Base-by-base conservation (phyloP, 805 yeast genomes). In the Naumovozyma baii region DNA sequence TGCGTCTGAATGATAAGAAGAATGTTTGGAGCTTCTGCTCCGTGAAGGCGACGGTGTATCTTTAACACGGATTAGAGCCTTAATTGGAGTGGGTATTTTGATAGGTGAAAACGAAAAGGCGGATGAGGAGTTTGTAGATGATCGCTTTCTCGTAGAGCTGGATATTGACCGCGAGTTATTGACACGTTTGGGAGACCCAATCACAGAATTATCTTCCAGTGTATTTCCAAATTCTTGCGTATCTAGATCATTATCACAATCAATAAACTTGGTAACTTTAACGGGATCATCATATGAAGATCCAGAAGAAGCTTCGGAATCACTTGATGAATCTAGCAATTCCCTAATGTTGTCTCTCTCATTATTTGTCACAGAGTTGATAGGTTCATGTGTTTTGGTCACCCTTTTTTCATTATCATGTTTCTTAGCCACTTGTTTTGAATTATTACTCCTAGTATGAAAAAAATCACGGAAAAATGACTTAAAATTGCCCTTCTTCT, bases 201-300 rank as follows among this genome's bases (percentile, higher is more conserved):
- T n/a, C n/a, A n/a, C 33, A 31, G 16, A 14, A 3, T 33, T 18
- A 13, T 25, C 15, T 20, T 26, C 9, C 19, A 12, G 3, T n/a
- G n/a, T n/a, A 25, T 18, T 25, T 29, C 14, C 13, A 3, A 44
- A 37, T 20, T 46, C 54, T 14, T 49, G 26, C 26, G 48, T 43
- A 18, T 48, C 38, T 3, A 51, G 40, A 3, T 47, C 40, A 9
- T 32, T 33, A 17, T 35, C 34, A 4, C 44, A 37, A 22, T 46
- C 55, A 13, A 49, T 22, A 31, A 50, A 45, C 22, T 50, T 38
- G 2, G 51, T 41, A 3, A 50, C 39, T 19, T 47, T 51, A 3
- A 54, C 46, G 1, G 59, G 57, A 31, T 49, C 56, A 19, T 52
- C 60, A 25, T 33, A 45, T 5, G 49, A 43, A 3, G 50, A 44